A percentile compares a stretch with the other conserved stretches of the same genome.
Conservation (phyloP, 139 green algal species). For the Tetradesmus obliquus region DNA sequence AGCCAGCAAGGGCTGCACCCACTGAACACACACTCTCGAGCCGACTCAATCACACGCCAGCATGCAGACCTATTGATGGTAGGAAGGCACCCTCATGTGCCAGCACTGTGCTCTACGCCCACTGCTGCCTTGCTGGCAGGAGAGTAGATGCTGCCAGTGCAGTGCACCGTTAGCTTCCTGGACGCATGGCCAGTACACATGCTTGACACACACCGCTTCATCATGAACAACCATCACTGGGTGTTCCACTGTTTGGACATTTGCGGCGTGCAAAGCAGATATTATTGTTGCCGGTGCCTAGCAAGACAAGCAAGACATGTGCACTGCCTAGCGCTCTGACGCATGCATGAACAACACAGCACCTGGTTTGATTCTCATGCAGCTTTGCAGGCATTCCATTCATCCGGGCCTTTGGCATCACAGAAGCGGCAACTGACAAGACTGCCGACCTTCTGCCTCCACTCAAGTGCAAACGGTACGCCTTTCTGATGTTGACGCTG, state of each 20-base stretch:
- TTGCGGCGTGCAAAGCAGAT: no score
- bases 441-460: neutral
- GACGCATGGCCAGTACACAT: neutral
- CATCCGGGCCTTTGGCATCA: neutral
- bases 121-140: neutral
- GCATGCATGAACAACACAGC: no score
- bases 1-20: no score
- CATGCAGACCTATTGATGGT: neutral
- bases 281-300: neutral
- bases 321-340: no score
- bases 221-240: neutral
- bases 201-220: neutral
- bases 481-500: no score
- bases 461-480: no score
- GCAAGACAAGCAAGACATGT: neutral
- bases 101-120: no score
- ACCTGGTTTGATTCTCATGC: neutral
- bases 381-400: neutral
- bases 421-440: neutral
- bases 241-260: neutral
- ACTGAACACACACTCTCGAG: no score
- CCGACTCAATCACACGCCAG: neutral
- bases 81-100: neutral
- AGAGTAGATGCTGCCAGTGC: neutral
- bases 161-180: no score